Percentiles rank a stretch among this genome's conserved stretches.
These are phyloP conservation scores for Thielaviopsis musarum DNA, from an alignment of 2,329 filamentous ascomycete genomes.

Conservation along the genomic window DNA sequence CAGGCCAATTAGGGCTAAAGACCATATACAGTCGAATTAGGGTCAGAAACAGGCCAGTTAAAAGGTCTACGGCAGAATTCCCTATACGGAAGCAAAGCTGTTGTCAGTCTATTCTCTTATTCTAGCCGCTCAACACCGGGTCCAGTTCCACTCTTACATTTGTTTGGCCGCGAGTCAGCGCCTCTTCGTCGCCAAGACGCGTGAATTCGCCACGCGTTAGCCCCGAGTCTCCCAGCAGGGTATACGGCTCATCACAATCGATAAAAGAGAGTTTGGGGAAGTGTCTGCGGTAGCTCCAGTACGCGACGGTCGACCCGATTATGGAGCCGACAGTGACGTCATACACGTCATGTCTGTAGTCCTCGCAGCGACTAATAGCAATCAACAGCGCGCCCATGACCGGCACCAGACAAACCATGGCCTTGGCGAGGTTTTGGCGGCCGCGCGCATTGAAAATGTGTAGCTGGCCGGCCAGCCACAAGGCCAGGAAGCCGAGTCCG, in stretches of 20 bases:
- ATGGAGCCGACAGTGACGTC: constrained; percentile 46
- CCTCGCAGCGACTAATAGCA: constrained; percentile 50
- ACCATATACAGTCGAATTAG: no score
- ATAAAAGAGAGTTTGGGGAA: constrained; percentile 38
- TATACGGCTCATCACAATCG: constrained; percentile 41
- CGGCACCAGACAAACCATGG: constrained; percentile 40
- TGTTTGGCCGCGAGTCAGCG: constrained; percentile 20
- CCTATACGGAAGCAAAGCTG: neutral
- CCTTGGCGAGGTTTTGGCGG: constrained; percentile 35
- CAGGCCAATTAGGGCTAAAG: no score
- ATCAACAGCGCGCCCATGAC: constrained; percentile 48
- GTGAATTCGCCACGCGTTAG: constrained; percentile 20
- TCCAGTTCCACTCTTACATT: constrained; percentile 24
- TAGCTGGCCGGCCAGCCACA: constrained; percentile 53
- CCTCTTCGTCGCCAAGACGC: constrained; percentile 37
- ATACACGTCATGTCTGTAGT: constrained; percentile 56
- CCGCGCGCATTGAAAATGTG: constrained; percentile 32
- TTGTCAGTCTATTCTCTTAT: neutral
- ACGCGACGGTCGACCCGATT: constrained; percentile 42
- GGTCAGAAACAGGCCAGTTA: neutral
- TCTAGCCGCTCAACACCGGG: neutral
- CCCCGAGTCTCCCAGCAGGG: constrained; percentile 24
- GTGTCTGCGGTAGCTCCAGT: constrained; percentile 50
- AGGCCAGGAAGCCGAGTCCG: constrained; percentile 56
- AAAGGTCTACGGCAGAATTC: neutral